Evolutionary conservation across 2,329 filamentous ascomycete species (phyloP), one percentile per base, ranked within the genome.

Genomic region (Verticillium zaregamsianum): DNA sequence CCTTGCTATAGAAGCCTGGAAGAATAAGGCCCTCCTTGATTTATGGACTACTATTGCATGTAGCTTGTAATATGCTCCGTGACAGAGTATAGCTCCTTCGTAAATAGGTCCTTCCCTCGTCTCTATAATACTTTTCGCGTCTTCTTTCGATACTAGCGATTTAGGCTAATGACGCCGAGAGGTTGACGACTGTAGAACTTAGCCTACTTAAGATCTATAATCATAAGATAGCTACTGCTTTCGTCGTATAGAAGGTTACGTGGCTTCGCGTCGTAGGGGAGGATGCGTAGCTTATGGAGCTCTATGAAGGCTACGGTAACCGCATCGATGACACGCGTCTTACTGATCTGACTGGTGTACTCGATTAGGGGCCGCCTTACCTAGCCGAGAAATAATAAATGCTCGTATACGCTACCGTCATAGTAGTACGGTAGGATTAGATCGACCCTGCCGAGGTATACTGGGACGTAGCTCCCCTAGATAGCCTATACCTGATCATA

Each of bases 301-400:
- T 31, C 54, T n/a, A 23, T 55, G n/a, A 55, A 55, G 11, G 28
- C 28, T 55, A 23, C n/a, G 12, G 54, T 55, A 31, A 68, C 63
- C 28, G 37, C 45, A 15, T 64, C 11, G 4, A 66, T 28, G 23
- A 68, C 39, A 5, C 39, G 35, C 17, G 25, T 12, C 35, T 28
- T 4, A 5, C 4, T 5, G n/a, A 49, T n/a, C 59, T 66, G 33
- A 59, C 40, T 39, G 59, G 61, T 67, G 59, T 57, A 58, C 32
- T 66, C 54, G 58, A 64, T 67, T 55, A 74, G 49, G 5, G 70
- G 67, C 58, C 23, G 58, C 32, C 72, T 69, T 32, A 64, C 71
- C 68, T 64, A 77, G 65, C 73, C 73, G 14, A 76, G 67, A 57
- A 77, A 70, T 60, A 77, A 61, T 37, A 77, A 72, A 62, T 73